A percentile compares a stretch with the other conserved stretches of the same genome.
phyloP scores from a whole-genome alignment of 169 alveolate genomes.

The Toxoplasma gondii region DNA sequence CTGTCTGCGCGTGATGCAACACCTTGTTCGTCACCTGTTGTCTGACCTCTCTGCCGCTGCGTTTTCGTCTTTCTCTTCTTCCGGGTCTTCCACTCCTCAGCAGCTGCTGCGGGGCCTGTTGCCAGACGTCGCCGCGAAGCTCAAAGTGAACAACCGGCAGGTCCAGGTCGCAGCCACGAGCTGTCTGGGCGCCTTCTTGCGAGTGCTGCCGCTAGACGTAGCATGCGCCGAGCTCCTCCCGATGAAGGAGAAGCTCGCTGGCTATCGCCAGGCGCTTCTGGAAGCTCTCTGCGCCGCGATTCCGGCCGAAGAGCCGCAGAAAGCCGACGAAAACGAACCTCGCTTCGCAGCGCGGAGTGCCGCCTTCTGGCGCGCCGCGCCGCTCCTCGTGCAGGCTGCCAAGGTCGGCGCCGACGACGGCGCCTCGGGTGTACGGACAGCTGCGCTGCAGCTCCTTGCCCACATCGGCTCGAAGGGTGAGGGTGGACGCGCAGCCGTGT shows the following conservation, averaged over 20 bases:
- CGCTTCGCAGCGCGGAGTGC: background rate
- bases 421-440: slow-evolving; percentile 62
- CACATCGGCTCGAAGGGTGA: slow-evolving; percentile 34
- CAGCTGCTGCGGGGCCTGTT: slow-evolving; percentile 61
- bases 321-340: background rate
- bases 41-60: background rate
- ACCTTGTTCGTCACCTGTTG: slow-evolving; percentile 60
- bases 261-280: slow-evolving; percentile 58
- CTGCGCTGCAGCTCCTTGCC: slow-evolving; percentile 60
- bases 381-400: slow-evolving; percentile 62
- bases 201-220: slow-evolving; percentile 52
- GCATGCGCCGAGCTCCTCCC: slow-evolving; percentile 66
- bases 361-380: slow-evolving; percentile 48
- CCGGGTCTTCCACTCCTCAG: background rate
- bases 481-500: slow-evolving; percentile 47
- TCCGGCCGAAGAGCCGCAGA: background rate
- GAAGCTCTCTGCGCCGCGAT: slow-evolving; percentile 60
- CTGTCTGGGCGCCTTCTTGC: slow-evolving; percentile 53
- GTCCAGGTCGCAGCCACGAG: slow-evolving; percentile 64
- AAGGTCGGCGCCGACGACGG: slow-evolving; percentile 66
- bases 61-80: background rate
- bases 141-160: slow-evolving; percentile 67
- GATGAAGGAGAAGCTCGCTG: slow-evolving; percentile 57
- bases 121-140: slow-evolving; percentile 58
- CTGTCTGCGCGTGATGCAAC: slow-evolving; percentile 61